Evolutionary conservation across 768 basidiomycete genomes (phyloP).

Genomic region (Boletus vermiculosoides): DNA sequence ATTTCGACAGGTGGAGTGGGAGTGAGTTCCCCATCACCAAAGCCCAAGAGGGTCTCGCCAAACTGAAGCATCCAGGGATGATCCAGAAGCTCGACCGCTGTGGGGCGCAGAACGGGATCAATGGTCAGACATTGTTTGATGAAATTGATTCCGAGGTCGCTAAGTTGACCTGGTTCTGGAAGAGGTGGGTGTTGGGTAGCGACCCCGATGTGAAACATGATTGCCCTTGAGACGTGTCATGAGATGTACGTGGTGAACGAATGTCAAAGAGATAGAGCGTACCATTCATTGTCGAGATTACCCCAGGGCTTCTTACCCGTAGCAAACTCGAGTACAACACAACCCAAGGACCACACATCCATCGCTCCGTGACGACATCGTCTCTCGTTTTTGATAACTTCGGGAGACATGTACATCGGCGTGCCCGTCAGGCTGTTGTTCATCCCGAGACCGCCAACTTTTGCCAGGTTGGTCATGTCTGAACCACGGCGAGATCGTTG

Average conservation of each 20-base stretch:
- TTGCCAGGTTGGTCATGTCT: slow-evolving; percentile 38
- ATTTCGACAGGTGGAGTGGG: slow-evolving; percentile 46
- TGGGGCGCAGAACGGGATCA: slow-evolving; percentile 79
- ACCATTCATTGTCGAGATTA: slow-evolving; percentile 99
- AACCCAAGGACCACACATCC: slow-evolving; percentile 98
- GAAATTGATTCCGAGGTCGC: slow-evolving; percentile 87
- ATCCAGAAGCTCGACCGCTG: slow-evolving; percentile 78
- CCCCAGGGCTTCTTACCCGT: slow-evolving; percentile 99
- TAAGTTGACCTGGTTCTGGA: slow-evolving; percentile 87
- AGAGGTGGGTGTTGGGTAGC: slow-evolving; percentile 95
- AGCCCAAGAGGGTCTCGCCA: slow-evolving; percentile 64
- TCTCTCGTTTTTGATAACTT: slow-evolving; percentile 93
- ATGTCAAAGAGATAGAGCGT: slow-evolving; percentile 18
- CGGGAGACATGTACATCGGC: slow-evolving; percentile 99
- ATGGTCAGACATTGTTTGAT: slow-evolving; percentile 90
- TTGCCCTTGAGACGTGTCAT: slow-evolving; percentile 65
- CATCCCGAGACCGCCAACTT: slow-evolving; percentile 44
- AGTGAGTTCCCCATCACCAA: slow-evolving; percentile 62
- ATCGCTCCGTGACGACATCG: slow-evolving; percentile 89
- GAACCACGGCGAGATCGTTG: slow-evolving; percentile 61
- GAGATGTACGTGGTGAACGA: background rate
- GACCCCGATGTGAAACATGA: slow-evolving; percentile 99
- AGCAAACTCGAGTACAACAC: slow-evolving; percentile 94
- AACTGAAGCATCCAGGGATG: slow-evolving; percentile 91
- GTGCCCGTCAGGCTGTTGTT: slow-evolving; percentile 93